Evolutionary conservation across 306 rosid species (phyloP).

Genomic region (Vachellia collinsii): DNA sequence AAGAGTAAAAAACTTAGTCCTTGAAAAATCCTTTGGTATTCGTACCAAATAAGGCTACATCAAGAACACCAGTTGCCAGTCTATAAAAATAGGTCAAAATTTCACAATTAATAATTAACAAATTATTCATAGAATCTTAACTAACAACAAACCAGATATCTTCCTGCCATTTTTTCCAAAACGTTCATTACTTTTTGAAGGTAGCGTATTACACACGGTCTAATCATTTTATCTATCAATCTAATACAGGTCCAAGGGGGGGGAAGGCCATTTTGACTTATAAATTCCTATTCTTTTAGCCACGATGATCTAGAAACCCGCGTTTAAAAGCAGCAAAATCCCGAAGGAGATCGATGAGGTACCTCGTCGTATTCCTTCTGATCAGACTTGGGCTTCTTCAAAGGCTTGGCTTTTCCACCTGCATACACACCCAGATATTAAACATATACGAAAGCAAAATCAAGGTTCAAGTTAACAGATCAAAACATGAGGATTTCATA

Average conservation of each 20-base stretch:
- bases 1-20: no score
- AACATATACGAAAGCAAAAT: neutral
- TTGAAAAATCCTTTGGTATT: neutral
- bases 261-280: neutral
- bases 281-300: neutral
- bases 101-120: neutral
- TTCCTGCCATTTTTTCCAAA: neutral
- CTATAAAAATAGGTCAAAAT: neutral
- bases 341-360: neutral
- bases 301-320: neutral
- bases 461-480: neutral
- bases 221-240: neutral
- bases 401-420: slow-evolving; percentile 84
- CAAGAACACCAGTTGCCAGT: neutral
- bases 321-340: neutral
- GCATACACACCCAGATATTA: neutral
- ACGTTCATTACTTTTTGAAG: neutral
- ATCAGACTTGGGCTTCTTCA: slow-evolving; percentile 73
- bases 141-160: neutral
- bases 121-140: neutral
- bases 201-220: neutral
- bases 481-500: neutral
- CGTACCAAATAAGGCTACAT: neutral
- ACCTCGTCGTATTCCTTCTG: slow-evolving; percentile 78
- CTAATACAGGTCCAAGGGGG: no score